Conservation (phyloP, 805 yeast genomes). For the Zygoascus flipseniorum region DNA sequence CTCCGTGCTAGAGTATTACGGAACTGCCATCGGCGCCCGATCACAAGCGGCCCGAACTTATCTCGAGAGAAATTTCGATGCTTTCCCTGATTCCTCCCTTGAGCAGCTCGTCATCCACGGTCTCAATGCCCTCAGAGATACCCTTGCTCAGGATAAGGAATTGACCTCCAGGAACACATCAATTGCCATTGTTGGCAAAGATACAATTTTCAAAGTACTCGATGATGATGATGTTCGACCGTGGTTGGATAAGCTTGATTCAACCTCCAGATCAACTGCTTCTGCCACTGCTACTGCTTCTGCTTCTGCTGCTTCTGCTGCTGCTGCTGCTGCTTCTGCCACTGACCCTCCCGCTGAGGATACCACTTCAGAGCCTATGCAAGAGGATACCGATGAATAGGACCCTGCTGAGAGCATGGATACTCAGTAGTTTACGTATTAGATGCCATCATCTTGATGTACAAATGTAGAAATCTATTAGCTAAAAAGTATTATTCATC, state of each 20-base stretch:
- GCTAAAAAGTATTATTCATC: not conserved
- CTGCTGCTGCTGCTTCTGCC: slow-evolving; percentile 13
- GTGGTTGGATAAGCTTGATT: slow-evolving; percentile 71
- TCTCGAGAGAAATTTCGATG: slow-evolving; percentile 75
- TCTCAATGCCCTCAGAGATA: slow-evolving; percentile 85
- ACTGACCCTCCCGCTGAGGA: not conserved
- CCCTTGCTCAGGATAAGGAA: slow-evolving; percentile 90
- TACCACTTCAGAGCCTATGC: slow-evolving; percentile 4
- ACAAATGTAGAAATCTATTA: not conserved
- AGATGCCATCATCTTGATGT: not conserved
- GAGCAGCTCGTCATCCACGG: slow-evolving; percentile 81
- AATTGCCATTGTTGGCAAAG: slow-evolving; percentile 87
- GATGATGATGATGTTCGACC: slow-evolving; percentile 83
- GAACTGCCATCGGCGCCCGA: slow-evolving; percentile 96
- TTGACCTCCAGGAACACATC: slow-evolving; percentile 77
- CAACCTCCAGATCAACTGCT: slow-evolving; percentile 45
- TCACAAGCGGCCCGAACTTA: slow-evolving; percentile 98
- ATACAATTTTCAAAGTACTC: slow-evolving; percentile 59
- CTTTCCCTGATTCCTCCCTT: slow-evolving; percentile 48
- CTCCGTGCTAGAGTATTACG: slow-evolving; percentile 79
- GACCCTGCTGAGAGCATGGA: not conserved
- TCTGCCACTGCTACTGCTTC: slow-evolving; percentile 21
- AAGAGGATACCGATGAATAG: slow-evolving; percentile 2
- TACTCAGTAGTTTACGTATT: not conserved
- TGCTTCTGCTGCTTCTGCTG: not conserved